A percentile compares a stretch with the other conserved stretches of the same genome.
phyloP scores from a whole-genome alignment of 139 green algal genomes.

The Chlamydomonas schloesseri region DNA sequence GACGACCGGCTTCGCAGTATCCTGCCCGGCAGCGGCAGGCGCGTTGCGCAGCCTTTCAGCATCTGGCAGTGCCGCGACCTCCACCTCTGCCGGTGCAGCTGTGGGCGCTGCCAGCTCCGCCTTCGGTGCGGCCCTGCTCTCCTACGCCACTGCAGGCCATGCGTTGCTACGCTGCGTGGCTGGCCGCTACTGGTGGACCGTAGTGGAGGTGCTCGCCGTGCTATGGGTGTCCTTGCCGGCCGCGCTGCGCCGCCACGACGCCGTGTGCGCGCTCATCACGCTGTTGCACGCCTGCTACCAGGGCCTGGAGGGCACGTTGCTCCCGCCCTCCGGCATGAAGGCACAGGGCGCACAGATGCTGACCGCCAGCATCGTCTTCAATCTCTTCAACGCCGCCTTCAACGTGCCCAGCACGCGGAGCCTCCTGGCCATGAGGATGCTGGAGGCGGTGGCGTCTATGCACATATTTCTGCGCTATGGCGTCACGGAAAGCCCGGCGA shows the following conservation, averaged over 20 bases:
- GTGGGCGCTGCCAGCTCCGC: background rate
- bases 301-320: background rate
- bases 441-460: too few species aligned
- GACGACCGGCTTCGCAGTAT: background rate
- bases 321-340: conserved; percentile 3
- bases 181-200: conserved; percentile 28
- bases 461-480: too few species aligned
- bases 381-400: background rate
- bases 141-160: background rate
- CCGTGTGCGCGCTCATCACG: background rate
- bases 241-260: background rate
- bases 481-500: too few species aligned
- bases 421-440: too few species aligned
- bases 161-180: background rate
- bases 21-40: conserved; percentile 2
- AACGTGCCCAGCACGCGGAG: too few species aligned
- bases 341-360: background rate
- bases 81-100: too few species aligned
- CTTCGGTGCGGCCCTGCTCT: background rate
- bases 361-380: background rate
- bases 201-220: background rate
- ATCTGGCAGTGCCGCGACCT: too few species aligned
- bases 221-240: background rate
- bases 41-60: background rate
- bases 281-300: background rate